These are phyloP conservation scores for Globisporangium alternatum DNA, from an alignment of 352 stramenopile genomes.

Conservation along the genomic window DNA sequence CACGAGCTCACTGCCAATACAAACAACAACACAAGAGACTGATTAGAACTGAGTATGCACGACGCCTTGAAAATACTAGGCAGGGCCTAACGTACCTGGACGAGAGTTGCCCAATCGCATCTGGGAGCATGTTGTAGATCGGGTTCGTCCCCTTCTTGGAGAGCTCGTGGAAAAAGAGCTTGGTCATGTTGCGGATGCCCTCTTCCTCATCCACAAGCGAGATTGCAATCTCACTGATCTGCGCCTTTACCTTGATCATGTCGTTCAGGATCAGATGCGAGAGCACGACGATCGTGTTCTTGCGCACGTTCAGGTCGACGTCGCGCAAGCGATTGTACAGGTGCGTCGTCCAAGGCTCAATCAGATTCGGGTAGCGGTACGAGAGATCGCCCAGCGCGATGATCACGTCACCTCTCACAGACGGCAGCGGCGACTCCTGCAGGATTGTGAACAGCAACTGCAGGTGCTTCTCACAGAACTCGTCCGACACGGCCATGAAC, in stretches of 20 bases:
- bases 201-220: slow-evolving; percentile 93
- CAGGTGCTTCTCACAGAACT: slow-evolving; percentile 95
- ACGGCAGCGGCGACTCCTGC: slow-evolving; percentile 57
- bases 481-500: slow-evolving; percentile 96
- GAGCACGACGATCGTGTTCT: slow-evolving; percentile 97
- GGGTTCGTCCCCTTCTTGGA: slow-evolving; percentile 96
- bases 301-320: slow-evolving; percentile 87
- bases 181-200: slow-evolving; percentile 91
- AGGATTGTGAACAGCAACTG: slow-evolving; percentile 94
- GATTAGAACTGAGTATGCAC: neutral
- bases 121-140: slow-evolving; percentile 99
- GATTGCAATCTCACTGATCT: slow-evolving; percentile 94
- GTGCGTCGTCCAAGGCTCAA: slow-evolving; percentile 97
- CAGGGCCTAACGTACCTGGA: slow-evolving; percentile 36
- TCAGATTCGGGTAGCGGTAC: slow-evolving; percentile 97
- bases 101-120: slow-evolving; percentile 94
- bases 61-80: neutral
- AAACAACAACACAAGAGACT: slow-evolving; percentile 3
- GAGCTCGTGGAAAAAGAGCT: slow-evolving; percentile 96
- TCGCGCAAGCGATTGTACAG: slow-evolving; percentile 95
- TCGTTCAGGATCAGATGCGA: slow-evolving; percentile 99
- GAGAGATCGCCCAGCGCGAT: slow-evolving; percentile 96
- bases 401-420: slow-evolving; percentile 94
- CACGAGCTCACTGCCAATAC: slow-evolving; percentile 56
- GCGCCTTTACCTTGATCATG: slow-evolving; percentile 99